These are phyloP conservation scores for Ceratobasidium sp. DNA, from an alignment of 1,284 basidiomycete species.

Conservation along the genomic window DNA sequence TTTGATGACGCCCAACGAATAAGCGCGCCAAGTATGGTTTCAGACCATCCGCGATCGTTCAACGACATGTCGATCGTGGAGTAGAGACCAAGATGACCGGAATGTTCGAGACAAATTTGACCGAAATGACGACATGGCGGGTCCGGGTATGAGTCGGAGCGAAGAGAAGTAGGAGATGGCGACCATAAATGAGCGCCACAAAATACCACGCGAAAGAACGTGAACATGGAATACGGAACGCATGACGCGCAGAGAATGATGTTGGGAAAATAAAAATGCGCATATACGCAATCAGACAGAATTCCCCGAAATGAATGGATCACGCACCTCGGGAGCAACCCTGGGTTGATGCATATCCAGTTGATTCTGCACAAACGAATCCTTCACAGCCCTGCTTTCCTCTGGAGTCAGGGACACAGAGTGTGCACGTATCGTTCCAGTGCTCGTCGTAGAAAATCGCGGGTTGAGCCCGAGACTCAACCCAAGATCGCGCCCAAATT, in stretches of 20 bases:
- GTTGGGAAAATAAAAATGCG: constrained; percentile 1
- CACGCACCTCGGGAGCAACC: constrained; percentile 3
- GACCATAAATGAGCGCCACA: constrained; percentile 23
- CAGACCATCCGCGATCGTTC: background rate
- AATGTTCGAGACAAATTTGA: background rate
- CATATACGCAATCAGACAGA: constrained; percentile 32
- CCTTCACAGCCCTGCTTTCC: constrained; percentile 4
- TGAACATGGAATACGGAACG: background rate
- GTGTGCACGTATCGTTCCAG: constrained; percentile 7
- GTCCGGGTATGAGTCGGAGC: background rate
- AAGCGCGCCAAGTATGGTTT: background rate
- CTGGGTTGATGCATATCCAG: background rate
- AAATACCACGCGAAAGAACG: background rate
- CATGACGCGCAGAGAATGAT: background rate
- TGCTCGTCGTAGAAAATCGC: constrained; percentile 26
- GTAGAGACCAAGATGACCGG: background rate
- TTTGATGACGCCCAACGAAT: constrained; percentile 11
- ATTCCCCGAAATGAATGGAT: constrained; percentile 1
- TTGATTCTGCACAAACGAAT: constrained; percentile 25
- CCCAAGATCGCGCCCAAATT: constrained; percentile 26
- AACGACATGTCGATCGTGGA: background rate
- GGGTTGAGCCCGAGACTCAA: constrained; percentile 31
- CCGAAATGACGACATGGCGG: background rate
- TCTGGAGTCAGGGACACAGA: constrained; percentile 8
- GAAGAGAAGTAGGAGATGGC: background rate